phyloP scores from a whole-genome alignment of 2,329 filamentous ascomycete genomes.

The Magnaporthiopsis incrustans region DNA sequence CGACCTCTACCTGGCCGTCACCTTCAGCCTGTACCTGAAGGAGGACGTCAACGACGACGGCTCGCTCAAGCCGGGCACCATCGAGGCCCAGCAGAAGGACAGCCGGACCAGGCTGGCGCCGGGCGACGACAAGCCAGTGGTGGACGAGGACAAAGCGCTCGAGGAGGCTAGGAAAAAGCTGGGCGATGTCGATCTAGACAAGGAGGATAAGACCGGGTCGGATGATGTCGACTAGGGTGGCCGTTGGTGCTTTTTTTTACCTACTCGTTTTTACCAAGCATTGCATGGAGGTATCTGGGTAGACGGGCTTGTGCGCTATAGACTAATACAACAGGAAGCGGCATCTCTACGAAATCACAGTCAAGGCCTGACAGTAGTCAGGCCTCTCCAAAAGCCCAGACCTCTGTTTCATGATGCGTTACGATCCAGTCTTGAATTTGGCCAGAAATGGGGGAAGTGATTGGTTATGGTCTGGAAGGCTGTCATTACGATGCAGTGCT shows the following conservation, averaged over 20 bases:
- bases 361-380: too few relatives aligned
- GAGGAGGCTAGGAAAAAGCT: constrained; percentile 31
- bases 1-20: constrained; percentile 70
- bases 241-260: background rate
- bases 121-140: constrained; percentile 11
- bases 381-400: too few relatives aligned
- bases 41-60: constrained; percentile 56
- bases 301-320: background rate
- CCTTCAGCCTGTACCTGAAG: constrained; percentile 69
- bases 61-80: constrained; percentile 37
- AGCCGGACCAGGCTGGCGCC: constrained; percentile 9
- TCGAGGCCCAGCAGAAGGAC: constrained; percentile 14
- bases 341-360: background rate
- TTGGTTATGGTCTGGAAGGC: too few relatives aligned
- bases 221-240: constrained; percentile 36
- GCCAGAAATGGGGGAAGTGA: too few relatives aligned
- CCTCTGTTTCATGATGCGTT: too few relatives aligned
- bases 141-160: constrained; percentile 27
- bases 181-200: constrained; percentile 16
- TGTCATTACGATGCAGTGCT: too few relatives aligned
- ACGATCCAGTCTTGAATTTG: too few relatives aligned
- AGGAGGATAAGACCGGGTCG: constrained; percentile 20
- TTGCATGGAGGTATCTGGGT: background rate
- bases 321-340: background rate
- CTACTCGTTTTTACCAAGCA: background rate